phyloP scores from a whole-genome alignment of 495 filamentous ascomycete genomes.

The Neurospora tetrasperma region DNA sequence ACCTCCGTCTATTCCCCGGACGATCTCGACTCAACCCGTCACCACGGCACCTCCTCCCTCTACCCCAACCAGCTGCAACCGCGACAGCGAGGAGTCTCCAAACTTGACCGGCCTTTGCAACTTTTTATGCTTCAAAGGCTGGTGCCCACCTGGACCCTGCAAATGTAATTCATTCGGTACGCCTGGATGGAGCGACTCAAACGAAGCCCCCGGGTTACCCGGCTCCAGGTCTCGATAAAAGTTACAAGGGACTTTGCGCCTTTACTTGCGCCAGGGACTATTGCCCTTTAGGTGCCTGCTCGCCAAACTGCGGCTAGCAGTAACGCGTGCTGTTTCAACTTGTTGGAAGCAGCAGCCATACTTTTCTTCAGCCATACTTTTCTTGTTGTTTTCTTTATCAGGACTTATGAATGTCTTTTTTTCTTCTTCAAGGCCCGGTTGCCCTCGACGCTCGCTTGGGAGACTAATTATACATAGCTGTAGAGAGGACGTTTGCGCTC shows the following conservation, averaged over 20 bases:
- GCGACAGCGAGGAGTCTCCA: slow-evolving; percentile 21
- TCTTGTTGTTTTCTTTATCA: neutral
- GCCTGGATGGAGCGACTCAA: slow-evolving; percentile 12
- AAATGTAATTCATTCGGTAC: slow-evolving; percentile 28
- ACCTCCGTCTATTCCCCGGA: slow-evolving; percentile 11
- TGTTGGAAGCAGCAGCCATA: neutral
- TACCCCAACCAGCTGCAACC: slow-evolving; percentile 18
- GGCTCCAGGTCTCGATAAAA: slow-evolving; percentile 21
- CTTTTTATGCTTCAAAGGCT: slow-evolving; percentile 31
- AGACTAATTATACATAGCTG: neutral
- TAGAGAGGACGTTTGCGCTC: neutral
- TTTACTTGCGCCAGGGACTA: slow-evolving; percentile 35
- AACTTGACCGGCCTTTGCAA: slow-evolving; percentile 35
- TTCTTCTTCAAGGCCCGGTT: neutral
- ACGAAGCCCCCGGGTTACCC: slow-evolving; percentile 23
- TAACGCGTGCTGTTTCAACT: neutral
- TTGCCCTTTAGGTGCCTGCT: slow-evolving; percentile 32
- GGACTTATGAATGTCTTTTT: neutral
- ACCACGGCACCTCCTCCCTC: neutral
- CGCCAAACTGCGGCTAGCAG: slow-evolving; percentile 1
- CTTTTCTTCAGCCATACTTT: neutral
- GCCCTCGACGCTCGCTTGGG: neutral
- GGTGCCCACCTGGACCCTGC: slow-evolving; percentile 31
- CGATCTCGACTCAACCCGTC: neutral
- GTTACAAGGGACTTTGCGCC: slow-evolving; percentile 33